Percentiles rank a stretch among this genome's conserved stretches.
These are phyloP conservation scores for Sporothrix phasma DNA, from an alignment of 2,329 filamentous ascomycete species.

Conservation along the genomic window DNA sequence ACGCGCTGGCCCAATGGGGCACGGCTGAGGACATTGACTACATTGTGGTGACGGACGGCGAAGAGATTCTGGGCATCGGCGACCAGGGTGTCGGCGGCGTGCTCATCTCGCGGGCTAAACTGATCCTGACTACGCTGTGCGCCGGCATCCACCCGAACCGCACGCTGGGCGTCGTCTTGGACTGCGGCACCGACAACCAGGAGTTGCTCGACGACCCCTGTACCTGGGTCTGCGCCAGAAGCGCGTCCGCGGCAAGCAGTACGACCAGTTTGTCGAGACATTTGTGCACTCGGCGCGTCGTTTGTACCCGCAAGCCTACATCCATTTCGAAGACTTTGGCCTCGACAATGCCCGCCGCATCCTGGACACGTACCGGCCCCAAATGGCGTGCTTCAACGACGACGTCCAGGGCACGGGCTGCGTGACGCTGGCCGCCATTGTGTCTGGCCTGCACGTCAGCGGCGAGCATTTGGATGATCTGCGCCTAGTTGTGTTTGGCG, in stretches of 20 bases:
- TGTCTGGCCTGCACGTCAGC: constrained; percentile 62
- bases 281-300: constrained; percentile 61
- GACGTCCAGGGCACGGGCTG: constrained; percentile 75
- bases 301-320: constrained; percentile 67
- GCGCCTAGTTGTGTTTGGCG: constrained; percentile 66
- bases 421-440: constrained; percentile 73
- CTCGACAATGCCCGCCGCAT: constrained; percentile 64
- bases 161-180: constrained; percentile 70
- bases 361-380: constrained; percentile 61
- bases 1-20: constrained; percentile 59
- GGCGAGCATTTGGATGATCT: constrained; percentile 57
- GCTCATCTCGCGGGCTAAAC: constrained; percentile 73
- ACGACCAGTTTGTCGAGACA: constrained; percentile 65
- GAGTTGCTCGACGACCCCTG: constrained; percentile 63
- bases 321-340: constrained; percentile 88
- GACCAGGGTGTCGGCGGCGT: constrained; percentile 82
- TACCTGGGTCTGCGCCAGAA: constrained; percentile 66
- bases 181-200: constrained; percentile 78
- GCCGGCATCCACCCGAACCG: constrained; percentile 76
- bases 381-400: constrained; percentile 81
- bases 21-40: constrained; percentile 69
- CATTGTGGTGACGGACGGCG: constrained; percentile 57
- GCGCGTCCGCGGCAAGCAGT: constrained; percentile 58
- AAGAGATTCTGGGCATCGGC: constrained; percentile 76
- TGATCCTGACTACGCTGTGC: constrained; percentile 73